phyloP scores from a whole-genome alignment of 1,139 yeast species.

The Zygoascus meyerae region DNA sequence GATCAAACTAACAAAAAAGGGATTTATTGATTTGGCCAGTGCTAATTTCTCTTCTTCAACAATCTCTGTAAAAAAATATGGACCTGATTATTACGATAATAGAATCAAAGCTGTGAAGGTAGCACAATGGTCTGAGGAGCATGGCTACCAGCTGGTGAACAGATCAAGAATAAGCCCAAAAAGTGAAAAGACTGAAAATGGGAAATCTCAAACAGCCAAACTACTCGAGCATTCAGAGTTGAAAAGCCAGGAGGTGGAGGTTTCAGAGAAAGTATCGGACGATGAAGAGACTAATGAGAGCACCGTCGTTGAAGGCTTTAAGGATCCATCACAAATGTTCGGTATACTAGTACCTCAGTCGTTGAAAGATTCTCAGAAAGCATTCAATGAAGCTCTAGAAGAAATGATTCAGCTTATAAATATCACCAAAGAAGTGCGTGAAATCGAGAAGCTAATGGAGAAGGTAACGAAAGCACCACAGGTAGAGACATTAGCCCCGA shows the following conservation, averaged over 20 bases:
- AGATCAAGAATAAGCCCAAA: neutral
- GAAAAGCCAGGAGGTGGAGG: constrained; percentile 1
- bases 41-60: constrained; percentile 27
- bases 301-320: constrained; percentile 1
- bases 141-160: neutral
- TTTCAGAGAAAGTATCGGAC: neutral
- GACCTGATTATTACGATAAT: constrained; percentile 31
- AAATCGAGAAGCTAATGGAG: constrained; percentile 12
- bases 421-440: constrained; percentile 18
- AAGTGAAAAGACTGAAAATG: too few relatives aligned
- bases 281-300: constrained; percentile 2
- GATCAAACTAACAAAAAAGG: constrained; percentile 15
- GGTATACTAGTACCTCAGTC: constrained; percentile 46
- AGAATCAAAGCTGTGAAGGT: constrained; percentile 24
- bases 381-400: constrained; percentile 35
- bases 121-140: constrained; percentile 9
- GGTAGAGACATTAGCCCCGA: neutral
- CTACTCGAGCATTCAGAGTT: constrained; percentile 5
- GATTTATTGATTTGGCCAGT: constrained; percentile 30
- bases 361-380: constrained; percentile 38
- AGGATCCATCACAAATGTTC: constrained; percentile 47
- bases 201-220: neutral
- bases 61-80: constrained; percentile 19
- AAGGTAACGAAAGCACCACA: neutral
- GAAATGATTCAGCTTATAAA: constrained; percentile 33